A percentile compares a stretch with the other conserved stretches of the same genome.
Evolutionary conservation across 306 rosid genomes (phyloP).

Genomic region (Morella rubra): DNA sequence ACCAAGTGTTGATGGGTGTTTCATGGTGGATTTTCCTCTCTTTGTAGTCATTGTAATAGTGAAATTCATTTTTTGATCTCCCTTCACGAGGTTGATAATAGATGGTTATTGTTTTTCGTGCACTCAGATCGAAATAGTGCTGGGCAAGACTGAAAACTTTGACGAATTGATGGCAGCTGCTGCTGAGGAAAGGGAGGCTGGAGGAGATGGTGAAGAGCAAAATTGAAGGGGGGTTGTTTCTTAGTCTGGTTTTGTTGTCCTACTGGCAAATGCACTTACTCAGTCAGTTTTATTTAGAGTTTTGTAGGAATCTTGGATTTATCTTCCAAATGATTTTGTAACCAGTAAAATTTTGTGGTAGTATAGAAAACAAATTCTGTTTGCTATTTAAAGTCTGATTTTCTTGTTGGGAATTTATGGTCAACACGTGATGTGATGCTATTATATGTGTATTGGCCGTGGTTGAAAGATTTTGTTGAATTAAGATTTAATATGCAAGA

Average conservation of each 20-base stretch:
- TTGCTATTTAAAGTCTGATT: slow-evolving; percentile 17
- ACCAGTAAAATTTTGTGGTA: slow-evolving; percentile 11
- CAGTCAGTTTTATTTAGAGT: slow-evolving; percentile 1
- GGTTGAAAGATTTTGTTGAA: not conserved
- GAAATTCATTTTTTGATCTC: not conserved
- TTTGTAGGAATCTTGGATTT: slow-evolving; percentile 16
- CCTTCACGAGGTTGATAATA: not conserved
- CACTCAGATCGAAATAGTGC: slow-evolving; percentile 54
- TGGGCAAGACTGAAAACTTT: slow-evolving; percentile 57
- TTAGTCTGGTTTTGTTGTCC: slow-evolving; percentile 2
- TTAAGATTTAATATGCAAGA: not conserved
- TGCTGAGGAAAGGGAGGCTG: slow-evolving; percentile 54
- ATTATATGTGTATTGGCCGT: not conserved
- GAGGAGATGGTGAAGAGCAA: slow-evolving; percentile 50
- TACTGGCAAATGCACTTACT: not conserved
- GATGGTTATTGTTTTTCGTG: not conserved
- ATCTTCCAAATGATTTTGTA: slow-evolving; percentile 13
- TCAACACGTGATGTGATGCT: slow-evolving; percentile 1
- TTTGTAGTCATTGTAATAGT: not conserved
- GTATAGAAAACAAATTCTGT: slow-evolving; percentile 20
- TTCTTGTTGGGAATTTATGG: slow-evolving; percentile 6
- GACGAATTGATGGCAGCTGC: slow-evolving; percentile 66
- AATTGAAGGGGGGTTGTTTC: slow-evolving; percentile 30
- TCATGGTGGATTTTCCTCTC: slow-evolving; percentile 1
- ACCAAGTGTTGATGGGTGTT: not conserved